Base-by-base conservation (phyloP, 495 filamentous ascomycete genomes). In the Polyplosphaeria fusca region DNA sequence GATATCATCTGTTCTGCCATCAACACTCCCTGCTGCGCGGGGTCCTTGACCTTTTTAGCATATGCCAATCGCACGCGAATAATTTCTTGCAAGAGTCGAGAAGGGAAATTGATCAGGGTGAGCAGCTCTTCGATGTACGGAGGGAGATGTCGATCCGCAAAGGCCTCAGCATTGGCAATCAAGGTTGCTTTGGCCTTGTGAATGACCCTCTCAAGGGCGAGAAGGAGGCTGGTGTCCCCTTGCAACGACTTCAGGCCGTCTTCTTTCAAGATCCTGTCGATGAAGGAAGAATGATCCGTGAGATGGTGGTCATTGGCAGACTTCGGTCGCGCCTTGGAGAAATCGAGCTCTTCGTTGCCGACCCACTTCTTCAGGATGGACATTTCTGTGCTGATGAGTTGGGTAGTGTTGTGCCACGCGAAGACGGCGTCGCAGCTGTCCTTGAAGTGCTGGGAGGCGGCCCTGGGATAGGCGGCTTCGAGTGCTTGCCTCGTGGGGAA, bases 261-360 rank as follows among this genome's bases (percentile, higher is more conserved):
- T 69, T 97, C 93, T 65, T 96, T 96, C 76, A 97, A 79, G n/a
- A 97, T 85, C n/a, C 93, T 83, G 68, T 98, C 93, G 40, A 98
- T 76, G 69, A 98, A 98, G 1, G 89, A 93, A 0, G 89, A 82
- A 52, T 95, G 89, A 64, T 95, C 91, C 20, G 82, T 83, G 14
- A 96, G 76, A 53, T 89, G 84, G 56, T 43, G 78, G 73, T 47
- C 75, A 73, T 45, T 66, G 16, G 35, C 24, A 9, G 50, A 68
- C 62, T 42, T 70, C 18, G 63, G 47, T 58, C 77, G 73, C 3
- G 74, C 68, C 63, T 88, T 86, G 41, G 82, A 82, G 67, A 98
- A 97, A 71, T 97, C 90, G 13, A 98, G 79, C 65, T 92, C 91
- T 40, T 88, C 87, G 67, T 98, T 98, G 19, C 93, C 93, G 30